Conservation (phyloP, 768 basidiomycete species). For the Pulveroboletus sp. region DNA sequence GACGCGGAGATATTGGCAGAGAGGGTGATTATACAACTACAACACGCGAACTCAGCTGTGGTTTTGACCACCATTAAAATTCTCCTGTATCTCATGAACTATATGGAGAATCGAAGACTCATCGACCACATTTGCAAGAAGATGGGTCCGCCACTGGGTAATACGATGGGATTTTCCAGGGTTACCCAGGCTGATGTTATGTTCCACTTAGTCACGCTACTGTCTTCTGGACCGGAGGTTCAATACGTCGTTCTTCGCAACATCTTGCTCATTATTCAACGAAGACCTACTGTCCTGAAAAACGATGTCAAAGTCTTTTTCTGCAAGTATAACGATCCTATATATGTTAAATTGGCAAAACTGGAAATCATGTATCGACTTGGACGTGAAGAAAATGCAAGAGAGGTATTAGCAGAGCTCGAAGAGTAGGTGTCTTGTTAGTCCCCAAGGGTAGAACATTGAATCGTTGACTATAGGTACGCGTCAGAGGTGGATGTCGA, state of each 20-base stretch:
- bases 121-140: constrained; percentile 93
- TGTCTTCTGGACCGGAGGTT: constrained; percentile 97
- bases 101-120: constrained; percentile 85
- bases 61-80: constrained; percentile 98
- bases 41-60: constrained; percentile 99
- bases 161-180: background rate
- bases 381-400: constrained; percentile 89
- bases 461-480: constrained; percentile 51
- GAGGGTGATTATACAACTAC: constrained; percentile 86
- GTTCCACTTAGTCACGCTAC: constrained; percentile 65
- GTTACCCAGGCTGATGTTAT: constrained; percentile 2
- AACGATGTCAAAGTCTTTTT: constrained; percentile 99
- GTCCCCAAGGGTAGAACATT: background rate
- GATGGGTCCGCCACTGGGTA: constrained; percentile 97
- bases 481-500: constrained; percentile 98
- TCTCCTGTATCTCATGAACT: constrained; percentile 96
- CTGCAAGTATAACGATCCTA: constrained; percentile 99
- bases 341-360: constrained; percentile 97
- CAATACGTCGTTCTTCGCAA: constrained; percentile 98
- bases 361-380: constrained; percentile 98
- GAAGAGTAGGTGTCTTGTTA: constrained; percentile 66
- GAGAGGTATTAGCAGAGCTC: constrained; percentile 88
- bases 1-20: constrained; percentile 97
- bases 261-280: constrained; percentile 94
- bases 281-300: constrained; percentile 84